Conservation (phyloP, 257 asterid species). For the Cinchona pubescens region DNA sequence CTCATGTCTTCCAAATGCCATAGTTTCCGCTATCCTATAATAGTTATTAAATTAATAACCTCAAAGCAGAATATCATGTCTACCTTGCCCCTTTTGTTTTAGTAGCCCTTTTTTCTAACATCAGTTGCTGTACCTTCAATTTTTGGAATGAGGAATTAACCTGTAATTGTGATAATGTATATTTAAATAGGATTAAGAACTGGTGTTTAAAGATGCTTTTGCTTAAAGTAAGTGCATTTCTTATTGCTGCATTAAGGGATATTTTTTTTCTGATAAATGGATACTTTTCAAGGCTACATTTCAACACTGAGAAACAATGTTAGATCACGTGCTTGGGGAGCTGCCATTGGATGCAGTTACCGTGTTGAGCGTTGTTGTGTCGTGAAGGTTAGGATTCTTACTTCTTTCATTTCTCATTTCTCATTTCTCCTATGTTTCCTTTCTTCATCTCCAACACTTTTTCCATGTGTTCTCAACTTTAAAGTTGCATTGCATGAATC, state of each 20-base stretch:
- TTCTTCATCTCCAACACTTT: not conserved
- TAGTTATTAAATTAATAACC: not conserved
- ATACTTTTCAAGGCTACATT: slow-evolving; percentile 58
- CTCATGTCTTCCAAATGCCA: not conserved
- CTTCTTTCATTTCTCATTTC: slow-evolving; percentile 17
- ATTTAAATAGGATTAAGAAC: not conserved
- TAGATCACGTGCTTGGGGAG: slow-evolving; percentile 98
- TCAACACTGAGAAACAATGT: slow-evolving; percentile 92
- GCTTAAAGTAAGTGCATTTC: not conserved
- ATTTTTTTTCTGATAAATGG: slow-evolving; percentile 6
- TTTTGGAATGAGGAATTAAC: not conserved
- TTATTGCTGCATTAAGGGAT: not conserved
- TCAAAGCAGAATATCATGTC: not conserved
- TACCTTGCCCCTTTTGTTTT: not conserved
- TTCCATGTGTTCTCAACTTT: not conserved
- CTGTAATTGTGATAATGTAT: not conserved
- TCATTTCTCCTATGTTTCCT: not conserved
- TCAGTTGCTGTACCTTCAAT: not conserved
- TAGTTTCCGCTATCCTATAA: not conserved
- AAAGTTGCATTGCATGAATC: too few species aligned
- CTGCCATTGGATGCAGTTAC: slow-evolving; percentile 91
- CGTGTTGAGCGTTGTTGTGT: slow-evolving; percentile 86
- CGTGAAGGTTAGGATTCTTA: slow-evolving; percentile 58
- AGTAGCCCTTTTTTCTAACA: not conserved
- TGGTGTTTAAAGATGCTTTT: not conserved